Evolutionary conservation across 805 yeast species (phyloP), one percentile per base, ranked within the genome.

Genomic region (Ogataea dorogensis): DNA sequence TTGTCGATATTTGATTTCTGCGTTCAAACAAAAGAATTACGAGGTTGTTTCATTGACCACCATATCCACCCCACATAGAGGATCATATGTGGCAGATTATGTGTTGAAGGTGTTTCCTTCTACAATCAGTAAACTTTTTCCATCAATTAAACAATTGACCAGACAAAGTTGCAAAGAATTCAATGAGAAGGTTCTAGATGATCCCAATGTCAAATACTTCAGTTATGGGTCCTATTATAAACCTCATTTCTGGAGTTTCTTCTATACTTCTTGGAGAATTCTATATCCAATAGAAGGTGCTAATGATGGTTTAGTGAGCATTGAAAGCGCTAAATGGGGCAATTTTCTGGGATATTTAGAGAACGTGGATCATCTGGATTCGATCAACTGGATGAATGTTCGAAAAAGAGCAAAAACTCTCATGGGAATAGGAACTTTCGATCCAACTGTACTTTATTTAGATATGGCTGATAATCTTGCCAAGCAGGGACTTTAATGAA

Each of bases 241-340:
- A 9, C 95, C 96, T 0, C 56, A 61, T 22, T 73, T 82, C 71
- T 68, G 67, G 46, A 81, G 74, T 43, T 59, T 82, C 2, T 84
- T 86, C 50, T 68, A 69, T 31, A 58, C 72, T 7, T 68, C 93
- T 1, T 84, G 91, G 83, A 64, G 64, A 16, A 65, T 84, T 3
- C 72, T 87, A n/a, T 58, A 70, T 36, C 44, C 49, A 27, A 51
- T 40, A 4, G 70, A 68, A 31, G 78, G 81, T 5, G 79, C 74
- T 12, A 88, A 86, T 55, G 97, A 88, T 61, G 97, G 97, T 0
- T 60, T 89, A 65, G 94, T 88, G 2, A 81, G 91, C 43, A 81
- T 86, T 2, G 63, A 68, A 24, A 83, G 93, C 40, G 66, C 94
- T 1, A 74, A 73, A 50, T 88, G 96, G 96, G 96, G 96, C 0